These are phyloP conservation scores for Yamadazyma membranifaciens DNA, from an alignment of 1,139 yeast species.

Conservation along the genomic window DNA sequence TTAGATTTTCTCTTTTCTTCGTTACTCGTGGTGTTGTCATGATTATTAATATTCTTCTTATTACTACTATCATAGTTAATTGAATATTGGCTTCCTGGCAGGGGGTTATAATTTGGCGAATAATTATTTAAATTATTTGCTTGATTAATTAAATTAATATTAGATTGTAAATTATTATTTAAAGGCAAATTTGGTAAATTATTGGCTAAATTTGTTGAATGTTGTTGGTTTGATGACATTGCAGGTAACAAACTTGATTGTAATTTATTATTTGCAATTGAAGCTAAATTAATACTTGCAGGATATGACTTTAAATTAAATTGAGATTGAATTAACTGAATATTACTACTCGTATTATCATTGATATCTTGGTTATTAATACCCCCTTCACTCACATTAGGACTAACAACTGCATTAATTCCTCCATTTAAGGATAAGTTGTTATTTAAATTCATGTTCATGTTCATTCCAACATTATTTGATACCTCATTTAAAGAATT, in stretches of 20 bases:
- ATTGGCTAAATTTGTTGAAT: not conserved
- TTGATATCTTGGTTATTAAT: not conserved
- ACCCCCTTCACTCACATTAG: not conserved
- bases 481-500: not conserved
- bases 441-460: not conserved
- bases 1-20: slow-evolving; percentile 8
- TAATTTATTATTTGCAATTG: slow-evolving; percentile 18
- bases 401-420: not conserved
- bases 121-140: not conserved
- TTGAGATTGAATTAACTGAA: slow-evolving; percentile 16
- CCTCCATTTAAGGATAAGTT: not conserved
- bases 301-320: slow-evolving; percentile 36
- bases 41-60: not conserved
- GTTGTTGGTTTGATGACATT: slow-evolving; percentile 28
- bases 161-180: not conserved
- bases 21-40: not conserved
- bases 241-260: slow-evolving; percentile 34
- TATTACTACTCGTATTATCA: slow-evolving; percentile 8
- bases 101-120: not conserved
- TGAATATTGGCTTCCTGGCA: not conserved
- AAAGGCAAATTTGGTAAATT: not conserved
- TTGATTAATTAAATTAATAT: not conserved
- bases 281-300: slow-evolving; percentile 38
- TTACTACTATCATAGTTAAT: not conserved
- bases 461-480: not conserved